Conservation (phyloP, 2,329 filamentous ascomycete genomes). For the Diaporthe sp. region DNA sequence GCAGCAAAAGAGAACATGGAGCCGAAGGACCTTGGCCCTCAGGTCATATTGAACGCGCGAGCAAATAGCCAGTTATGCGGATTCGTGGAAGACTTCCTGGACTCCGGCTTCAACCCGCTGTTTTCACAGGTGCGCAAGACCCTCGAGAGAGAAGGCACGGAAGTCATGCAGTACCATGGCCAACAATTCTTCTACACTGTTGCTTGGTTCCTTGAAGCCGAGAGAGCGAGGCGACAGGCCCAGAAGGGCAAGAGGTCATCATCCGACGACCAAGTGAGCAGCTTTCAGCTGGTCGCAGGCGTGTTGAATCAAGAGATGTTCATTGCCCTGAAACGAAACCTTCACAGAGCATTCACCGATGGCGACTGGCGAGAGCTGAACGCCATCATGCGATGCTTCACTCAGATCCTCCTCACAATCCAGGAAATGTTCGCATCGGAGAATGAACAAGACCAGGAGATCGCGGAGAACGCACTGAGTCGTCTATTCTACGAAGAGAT, state of each 20-base stretch:
- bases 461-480: conserved; percentile 95
- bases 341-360: conserved; percentile 81
- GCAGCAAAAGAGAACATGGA: conserved; percentile 70
- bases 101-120: conserved; percentile 93
- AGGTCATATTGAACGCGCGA: conserved; percentile 73
- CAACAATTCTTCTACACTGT: conserved; percentile 93
- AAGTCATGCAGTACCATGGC: conserved; percentile 80
- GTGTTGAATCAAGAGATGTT: conserved; percentile 97
- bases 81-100: conserved; percentile 94
- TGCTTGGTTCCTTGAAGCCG: conserved; percentile 91
- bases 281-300: conserved; percentile 86
- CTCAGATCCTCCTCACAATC: conserved; percentile 90
- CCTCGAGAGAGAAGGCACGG: conserved; percentile 88
- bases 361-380: conserved; percentile 91
- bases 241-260: conserved; percentile 64
- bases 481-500: conserved; percentile 99
- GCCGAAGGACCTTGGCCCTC: conserved; percentile 80
- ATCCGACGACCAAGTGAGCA: conserved; percentile 68
- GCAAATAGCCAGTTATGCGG: conserved; percentile 81
- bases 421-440: conserved; percentile 90
- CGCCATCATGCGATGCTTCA: conserved; percentile 92
- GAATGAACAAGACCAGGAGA: conserved; percentile 94
- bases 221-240: conserved; percentile 75
- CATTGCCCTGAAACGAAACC: conserved; percentile 83
- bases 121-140: conserved; percentile 89